phyloP scores from a whole-genome alignment of 2,329 filamentous ascomycete species.

The Phyllosticta citrichinensis region DNA sequence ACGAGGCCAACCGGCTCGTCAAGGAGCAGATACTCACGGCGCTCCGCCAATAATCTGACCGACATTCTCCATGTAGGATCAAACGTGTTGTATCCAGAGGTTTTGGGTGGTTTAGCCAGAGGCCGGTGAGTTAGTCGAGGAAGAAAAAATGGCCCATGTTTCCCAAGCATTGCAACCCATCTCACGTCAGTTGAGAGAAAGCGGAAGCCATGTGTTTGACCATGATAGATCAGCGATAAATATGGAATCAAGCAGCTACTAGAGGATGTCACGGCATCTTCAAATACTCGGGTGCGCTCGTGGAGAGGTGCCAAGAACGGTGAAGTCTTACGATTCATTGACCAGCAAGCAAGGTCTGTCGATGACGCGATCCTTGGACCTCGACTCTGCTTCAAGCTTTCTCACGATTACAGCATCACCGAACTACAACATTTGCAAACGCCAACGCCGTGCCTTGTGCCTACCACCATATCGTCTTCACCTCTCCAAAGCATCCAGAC shows the following conservation, averaged over 20 bases:
- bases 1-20: conserved; percentile 63
- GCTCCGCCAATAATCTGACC: conserved; percentile 14
- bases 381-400: too few species aligned
- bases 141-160: not conserved
- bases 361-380: too few species aligned
- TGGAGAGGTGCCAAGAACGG: too few species aligned
- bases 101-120: not conserved
- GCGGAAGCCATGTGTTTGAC: not conserved
- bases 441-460: too few species aligned
- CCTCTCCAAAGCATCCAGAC: too few species aligned
- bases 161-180: not conserved
- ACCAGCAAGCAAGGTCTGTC: too few species aligned
- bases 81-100: not conserved
- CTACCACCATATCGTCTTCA: too few species aligned
- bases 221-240: not conserved
- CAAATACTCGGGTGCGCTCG: too few species aligned
- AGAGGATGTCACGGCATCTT: not conserved
- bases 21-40: conserved; percentile 63
- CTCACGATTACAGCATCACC: too few species aligned
- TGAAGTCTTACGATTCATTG: too few species aligned
- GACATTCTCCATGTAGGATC: not conserved
- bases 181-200: not conserved
- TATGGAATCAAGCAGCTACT: not conserved
- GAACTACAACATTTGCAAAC: too few species aligned
- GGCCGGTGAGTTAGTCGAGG: not conserved